phyloP scores from a whole-genome alignment of 352 stramenopile genomes.

The Phytophthora hybrid region DNA sequence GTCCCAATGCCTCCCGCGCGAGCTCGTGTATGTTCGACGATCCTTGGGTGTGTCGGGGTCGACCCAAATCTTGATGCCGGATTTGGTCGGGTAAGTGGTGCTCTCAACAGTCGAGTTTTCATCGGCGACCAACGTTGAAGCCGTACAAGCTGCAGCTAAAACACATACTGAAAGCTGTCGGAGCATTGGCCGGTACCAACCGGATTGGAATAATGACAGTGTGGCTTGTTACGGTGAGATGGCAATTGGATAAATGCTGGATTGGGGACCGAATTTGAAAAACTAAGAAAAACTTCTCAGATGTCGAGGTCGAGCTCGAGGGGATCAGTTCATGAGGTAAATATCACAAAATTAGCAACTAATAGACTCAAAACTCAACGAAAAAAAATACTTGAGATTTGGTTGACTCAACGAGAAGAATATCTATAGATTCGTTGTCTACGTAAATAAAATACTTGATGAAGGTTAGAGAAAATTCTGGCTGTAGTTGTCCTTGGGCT shows the following conservation, averaged over 20 bases:
- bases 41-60: slow-evolving; percentile 48
- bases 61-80: slow-evolving; percentile 56
- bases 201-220: background rate
- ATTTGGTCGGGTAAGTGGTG: slow-evolving; percentile 40
- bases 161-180: background rate
- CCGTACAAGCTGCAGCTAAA: background rate
- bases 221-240: background rate
- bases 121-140: background rate
- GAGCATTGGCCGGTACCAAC: background rate
- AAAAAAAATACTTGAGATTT: too few relatives aligned
- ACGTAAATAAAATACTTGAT: background rate
- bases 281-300: slow-evolving; percentile 32
- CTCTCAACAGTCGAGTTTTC: slow-evolving; percentile 22
- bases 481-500: slow-evolving; percentile 48
- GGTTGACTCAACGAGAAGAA: too few relatives aligned
- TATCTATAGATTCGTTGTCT: too few relatives aligned
- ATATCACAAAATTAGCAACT: background rate
- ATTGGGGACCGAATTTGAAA: background rate
- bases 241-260: slow-evolving; percentile 18
- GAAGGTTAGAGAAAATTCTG: slow-evolving; percentile 47
- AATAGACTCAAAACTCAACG: too few relatives aligned
- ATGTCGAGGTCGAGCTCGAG: background rate
- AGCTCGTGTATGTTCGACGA: slow-evolving; percentile 19
- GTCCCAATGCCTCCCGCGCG: slow-evolving; percentile 53
- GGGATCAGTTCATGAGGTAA: slow-evolving; percentile 25